A percentile compares a stretch with the other conserved stretches of the same genome.
phyloP scores from a whole-genome alignment of 176 grass and related monocot species.

The Oryza rufipogon region DNA sequence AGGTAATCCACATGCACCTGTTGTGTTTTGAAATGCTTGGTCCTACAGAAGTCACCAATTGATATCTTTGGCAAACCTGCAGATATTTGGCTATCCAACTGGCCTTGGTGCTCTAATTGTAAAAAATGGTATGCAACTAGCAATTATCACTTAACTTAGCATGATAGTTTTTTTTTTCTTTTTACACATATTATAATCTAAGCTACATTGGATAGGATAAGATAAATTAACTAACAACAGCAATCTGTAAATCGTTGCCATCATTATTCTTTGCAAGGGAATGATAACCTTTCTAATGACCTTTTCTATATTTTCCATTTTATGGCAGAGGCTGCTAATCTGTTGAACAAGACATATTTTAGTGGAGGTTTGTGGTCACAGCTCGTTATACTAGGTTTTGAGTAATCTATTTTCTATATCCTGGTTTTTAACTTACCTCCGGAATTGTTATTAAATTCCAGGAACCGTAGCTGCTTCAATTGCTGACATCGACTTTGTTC shows the following conservation, averaged over 20 bases:
- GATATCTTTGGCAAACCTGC: constrained; percentile 45
- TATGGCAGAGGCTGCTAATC: constrained; percentile 75
- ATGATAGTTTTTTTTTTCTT: constrained; percentile 1
- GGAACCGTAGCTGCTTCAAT: constrained; percentile 90
- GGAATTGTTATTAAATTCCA: constrained; percentile 46
- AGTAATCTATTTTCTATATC: neutral
- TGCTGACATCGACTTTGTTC: constrained; percentile 85
- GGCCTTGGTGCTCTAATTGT: constrained; percentile 91
- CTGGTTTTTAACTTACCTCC: constrained; percentile 34
- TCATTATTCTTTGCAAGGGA: constrained; percentile 6
- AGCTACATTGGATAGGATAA: constrained; percentile 26
- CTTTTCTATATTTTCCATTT: constrained; percentile 37
- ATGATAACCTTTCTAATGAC: constrained; percentile 28
- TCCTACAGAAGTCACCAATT: constrained; percentile 35
- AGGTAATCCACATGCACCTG: constrained; percentile 57
- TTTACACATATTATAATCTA: constrained; percentile 25
- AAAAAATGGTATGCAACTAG: constrained; percentile 67
- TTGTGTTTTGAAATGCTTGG: constrained; percentile 24
- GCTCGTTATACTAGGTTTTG: constrained; percentile 21
- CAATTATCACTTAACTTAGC: constrained; percentile 18
- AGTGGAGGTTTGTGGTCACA: constrained; percentile 71
- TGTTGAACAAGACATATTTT: constrained; percentile 88
- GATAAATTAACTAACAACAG: constrained; percentile 3
- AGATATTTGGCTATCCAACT: constrained; percentile 99
- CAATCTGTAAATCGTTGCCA: constrained; percentile 2